Evolutionary conservation across 352 stramenopile species (phyloP), one percentile per base, ranked within the genome.

Genomic region (Phytophthora meadii): DNA sequence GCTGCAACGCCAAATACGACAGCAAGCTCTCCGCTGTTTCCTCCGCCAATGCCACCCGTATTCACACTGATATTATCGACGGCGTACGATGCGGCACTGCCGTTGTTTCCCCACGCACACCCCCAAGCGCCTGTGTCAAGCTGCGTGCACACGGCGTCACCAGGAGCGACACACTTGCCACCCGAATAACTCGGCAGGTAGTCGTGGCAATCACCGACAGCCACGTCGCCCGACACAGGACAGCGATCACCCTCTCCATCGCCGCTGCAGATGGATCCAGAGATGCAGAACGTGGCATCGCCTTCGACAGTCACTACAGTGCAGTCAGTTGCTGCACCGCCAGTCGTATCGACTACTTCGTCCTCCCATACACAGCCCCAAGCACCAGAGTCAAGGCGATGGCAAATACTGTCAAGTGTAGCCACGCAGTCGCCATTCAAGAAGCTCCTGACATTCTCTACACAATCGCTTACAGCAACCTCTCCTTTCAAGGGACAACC

Each of bases 221-320:
- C 79, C 3, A 84, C 61, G 40, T 77, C 74, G n/a, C 83, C 83
- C 46, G 72, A 70, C 37, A 72, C 71, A 3, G 83, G 83, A 46
- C 83, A 92, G 12, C 68, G 65, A 19, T 47, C 32, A 3, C 83
- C 81, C 5, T 59, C 47, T 8, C 76, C 82, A 1, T 67, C 34
- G 25, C 83, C 83, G 25, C 71, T 81, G 63, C 83, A 92, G 27
- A 88, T 71, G 6, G 67, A 37, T 9, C 77, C 83, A 9, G 52
- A 19, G 34, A 86, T 77, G 62, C 79, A 88, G 65, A 85, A 90
- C 3, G 83, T 90, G 11, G 81, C 83, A 40, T 90, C 81, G 7
- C 74, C 62, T n/a, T 84, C 68, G 9, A 92, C 81, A 27, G 68
- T 81, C 14, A 89, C 69, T 19, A 79, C 57, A 0, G 68, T 82